These are phyloP conservation scores for Aspergillus spinulosporus DNA, from an alignment of 2,329 filamentous ascomycete species.

Conservation along the genomic window DNA sequence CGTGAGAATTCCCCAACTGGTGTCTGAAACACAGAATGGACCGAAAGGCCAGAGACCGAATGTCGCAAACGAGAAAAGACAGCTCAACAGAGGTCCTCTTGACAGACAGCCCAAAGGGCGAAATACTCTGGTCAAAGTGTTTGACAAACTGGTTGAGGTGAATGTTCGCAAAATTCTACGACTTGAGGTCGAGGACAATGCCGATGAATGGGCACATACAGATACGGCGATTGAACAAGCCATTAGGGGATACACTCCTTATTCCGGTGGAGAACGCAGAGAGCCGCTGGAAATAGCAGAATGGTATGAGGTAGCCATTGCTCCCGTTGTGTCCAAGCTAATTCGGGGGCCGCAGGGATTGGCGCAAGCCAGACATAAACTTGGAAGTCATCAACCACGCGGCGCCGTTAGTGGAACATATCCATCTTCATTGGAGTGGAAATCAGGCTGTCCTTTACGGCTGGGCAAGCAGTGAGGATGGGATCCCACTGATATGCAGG, in stretches of 20 bases:
- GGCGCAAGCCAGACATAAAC: constrained; percentile 11
- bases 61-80: not conserved
- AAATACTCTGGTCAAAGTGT: constrained; percentile 1
- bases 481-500: not conserved
- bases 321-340: not conserved
- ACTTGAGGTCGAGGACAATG: constrained; percentile 5
- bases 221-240: constrained; percentile 8
- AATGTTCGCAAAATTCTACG: not conserved
- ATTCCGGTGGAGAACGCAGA: not conserved
- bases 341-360: not conserved
- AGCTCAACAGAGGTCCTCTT: not conserved
- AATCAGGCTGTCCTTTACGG: constrained; percentile 7
- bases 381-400: not conserved
- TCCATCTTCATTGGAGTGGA: constrained; percentile 12
- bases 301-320: not conserved
- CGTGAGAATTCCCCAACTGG: constrained; percentile 2
- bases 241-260: not conserved
- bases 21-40: not conserved
- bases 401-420: not conserved
- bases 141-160: constrained; percentile 2
- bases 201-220: constrained; percentile 6
- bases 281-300: not conserved
- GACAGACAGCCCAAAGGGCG: not conserved
- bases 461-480: constrained; percentile 5
- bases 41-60: not conserved